phyloP scores from a whole-genome alignment of 306 rosid genomes.

The Casuarina cunninghamiana region DNA sequence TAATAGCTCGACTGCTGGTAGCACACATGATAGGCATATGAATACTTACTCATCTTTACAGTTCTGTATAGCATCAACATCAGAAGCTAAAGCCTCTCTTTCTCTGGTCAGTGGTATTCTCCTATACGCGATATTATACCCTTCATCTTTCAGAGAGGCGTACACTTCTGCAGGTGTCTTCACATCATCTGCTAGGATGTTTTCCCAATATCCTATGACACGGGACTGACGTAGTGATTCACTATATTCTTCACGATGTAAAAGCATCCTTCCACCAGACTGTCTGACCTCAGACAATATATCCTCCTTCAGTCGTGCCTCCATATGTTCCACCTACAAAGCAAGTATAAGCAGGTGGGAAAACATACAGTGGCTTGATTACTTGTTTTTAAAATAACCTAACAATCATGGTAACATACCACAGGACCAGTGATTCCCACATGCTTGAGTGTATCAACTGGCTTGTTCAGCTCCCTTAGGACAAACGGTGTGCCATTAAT shows the following conservation, averaged over 20 bases:
- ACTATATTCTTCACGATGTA: conserved; percentile 83
- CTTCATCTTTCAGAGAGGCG: conserved; percentile 59
- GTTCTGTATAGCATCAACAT: conserved; percentile 77
- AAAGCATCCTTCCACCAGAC: conserved; percentile 77
- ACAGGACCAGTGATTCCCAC: conserved; percentile 86
- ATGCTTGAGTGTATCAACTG: conserved; percentile 85
- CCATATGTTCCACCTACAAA: conserved; percentile 93
- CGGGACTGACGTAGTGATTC: conserved; percentile 62
- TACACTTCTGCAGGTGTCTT: conserved; percentile 86
- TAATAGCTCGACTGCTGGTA: not conserved
- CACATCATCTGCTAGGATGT: conserved; percentile 68
- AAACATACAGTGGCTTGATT: conserved; percentile 20
- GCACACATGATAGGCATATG: conserved; percentile 4
- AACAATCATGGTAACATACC: conserved; percentile 48
- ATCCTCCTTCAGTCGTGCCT: conserved; percentile 76
- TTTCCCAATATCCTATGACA: conserved; percentile 86
- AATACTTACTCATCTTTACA: conserved; percentile 69
- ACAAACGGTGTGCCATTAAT: conserved; percentile 80
- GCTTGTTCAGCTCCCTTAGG: conserved; percentile 83
- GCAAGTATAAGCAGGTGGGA: conserved; percentile 26
- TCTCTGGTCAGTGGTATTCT: conserved; percentile 85
- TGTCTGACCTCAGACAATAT: conserved; percentile 69
- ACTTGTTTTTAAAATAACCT: conserved; percentile 27
- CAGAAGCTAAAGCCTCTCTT: conserved; percentile 77
- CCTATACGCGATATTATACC: conserved; percentile 57